phyloP scores from a whole-genome alignment of 1,284 basidiomycete genomes.

The Wallemia hederae region DNA sequence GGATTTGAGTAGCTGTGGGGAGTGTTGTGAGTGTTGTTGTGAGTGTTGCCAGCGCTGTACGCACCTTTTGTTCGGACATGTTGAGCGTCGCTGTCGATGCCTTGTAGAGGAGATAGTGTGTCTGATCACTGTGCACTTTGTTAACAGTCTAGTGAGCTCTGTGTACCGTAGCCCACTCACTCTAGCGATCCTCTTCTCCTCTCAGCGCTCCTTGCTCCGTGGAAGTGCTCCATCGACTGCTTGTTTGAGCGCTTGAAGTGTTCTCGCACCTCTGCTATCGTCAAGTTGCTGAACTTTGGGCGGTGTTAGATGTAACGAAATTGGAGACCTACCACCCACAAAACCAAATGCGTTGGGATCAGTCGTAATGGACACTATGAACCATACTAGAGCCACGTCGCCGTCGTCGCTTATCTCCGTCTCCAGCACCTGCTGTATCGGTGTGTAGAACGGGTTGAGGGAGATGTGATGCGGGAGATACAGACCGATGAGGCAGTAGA shows the following conservation, averaged over 20 bases:
- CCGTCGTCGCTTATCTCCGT: not conserved
- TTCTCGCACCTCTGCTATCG: not conserved
- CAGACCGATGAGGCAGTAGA: not conserved
- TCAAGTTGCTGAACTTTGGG: not conserved
- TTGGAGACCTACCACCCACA: not conserved
- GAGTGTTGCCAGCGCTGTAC: not conserved
- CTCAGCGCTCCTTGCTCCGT: too few relatives aligned
- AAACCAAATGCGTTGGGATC: not conserved
- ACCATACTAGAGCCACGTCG: not conserved
- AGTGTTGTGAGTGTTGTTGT: not conserved
- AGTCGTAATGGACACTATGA: not conserved
- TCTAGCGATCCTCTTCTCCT: too few relatives aligned
- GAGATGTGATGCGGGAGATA: not conserved
- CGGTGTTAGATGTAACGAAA: not conserved
- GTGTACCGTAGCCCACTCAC: too few relatives aligned
- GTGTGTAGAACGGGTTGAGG: not conserved
- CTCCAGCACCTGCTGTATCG: not conserved
- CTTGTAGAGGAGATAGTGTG: not conserved
- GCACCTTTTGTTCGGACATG: not conserved
- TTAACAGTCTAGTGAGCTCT: too few relatives aligned
- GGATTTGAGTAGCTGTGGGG: not conserved
- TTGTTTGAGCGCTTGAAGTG: not conserved
- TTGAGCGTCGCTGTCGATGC: not conserved
- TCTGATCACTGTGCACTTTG: not conserved
- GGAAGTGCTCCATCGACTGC: not conserved